These are phyloP conservation scores for Ophiostoma perfectum DNA, from an alignment of 2,329 filamentous ascomycete species.

Conservation along the genomic window DNA sequence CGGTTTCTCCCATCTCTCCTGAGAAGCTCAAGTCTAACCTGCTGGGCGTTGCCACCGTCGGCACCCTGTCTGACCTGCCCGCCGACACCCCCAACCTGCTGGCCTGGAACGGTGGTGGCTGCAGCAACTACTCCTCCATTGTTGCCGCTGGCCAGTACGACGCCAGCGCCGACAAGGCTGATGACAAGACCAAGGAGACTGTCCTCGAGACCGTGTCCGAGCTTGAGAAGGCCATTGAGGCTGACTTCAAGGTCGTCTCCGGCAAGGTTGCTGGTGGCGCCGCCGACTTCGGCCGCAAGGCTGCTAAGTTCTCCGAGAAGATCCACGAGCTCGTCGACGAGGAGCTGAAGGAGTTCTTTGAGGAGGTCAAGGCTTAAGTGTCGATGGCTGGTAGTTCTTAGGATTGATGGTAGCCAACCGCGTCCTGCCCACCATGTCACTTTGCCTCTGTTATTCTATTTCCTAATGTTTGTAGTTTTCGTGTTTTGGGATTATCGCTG, in stretches of 20 bases:
- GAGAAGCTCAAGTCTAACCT: constrained; percentile 89
- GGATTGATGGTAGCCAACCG: too few species aligned
- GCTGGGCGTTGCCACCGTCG: constrained; percentile 74
- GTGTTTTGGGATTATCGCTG: constrained; percentile 9
- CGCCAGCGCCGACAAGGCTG: constrained; percentile 30
- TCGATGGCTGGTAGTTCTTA: background rate
- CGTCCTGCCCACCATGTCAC: too few species aligned
- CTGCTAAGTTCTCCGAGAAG: constrained; percentile 58
- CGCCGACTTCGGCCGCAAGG: constrained; percentile 50
- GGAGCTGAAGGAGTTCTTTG: constrained; percentile 56
- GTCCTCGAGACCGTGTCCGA: constrained; percentile 48
- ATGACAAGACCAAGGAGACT: constrained; percentile 36
- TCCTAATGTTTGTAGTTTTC: constrained; percentile 1
- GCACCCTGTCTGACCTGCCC: constrained; percentile 74
- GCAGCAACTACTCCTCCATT: constrained; percentile 83
- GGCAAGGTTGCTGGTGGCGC: constrained; percentile 52
- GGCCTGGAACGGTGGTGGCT: constrained; percentile 97
- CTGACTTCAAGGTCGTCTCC: constrained; percentile 27
- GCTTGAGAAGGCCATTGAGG: constrained; percentile 51
- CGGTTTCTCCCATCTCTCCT: constrained; percentile 82
- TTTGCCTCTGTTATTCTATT: constrained; percentile 1
- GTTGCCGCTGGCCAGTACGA: constrained; percentile 66
- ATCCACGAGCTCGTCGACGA: constrained; percentile 57
- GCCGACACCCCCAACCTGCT: constrained; percentile 86
- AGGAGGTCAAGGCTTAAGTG: constrained; percentile 42